Evolutionary conservation across 768 basidiomycete genomes (phyloP), one percentile per base, ranked within the genome.

Genomic region (Arthromyces matolae): DNA sequence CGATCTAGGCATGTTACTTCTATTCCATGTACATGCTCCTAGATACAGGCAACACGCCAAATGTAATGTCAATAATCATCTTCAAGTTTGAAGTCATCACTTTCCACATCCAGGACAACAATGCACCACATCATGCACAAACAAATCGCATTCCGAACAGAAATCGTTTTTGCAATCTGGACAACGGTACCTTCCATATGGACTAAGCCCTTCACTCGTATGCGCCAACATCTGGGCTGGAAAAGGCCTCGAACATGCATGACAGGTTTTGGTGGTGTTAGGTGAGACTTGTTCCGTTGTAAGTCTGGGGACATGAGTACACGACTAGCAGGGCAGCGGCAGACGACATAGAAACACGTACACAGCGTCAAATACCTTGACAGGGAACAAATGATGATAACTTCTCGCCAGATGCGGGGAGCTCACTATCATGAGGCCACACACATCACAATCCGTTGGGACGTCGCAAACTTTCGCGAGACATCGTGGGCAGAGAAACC

Each of bases 391-490:
- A 63, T 94, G 93, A 55, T 93, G 88, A 63, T 94, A 95, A 60
- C 94, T 97, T 58, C 96, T 75, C 28, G 96, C 96, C 46, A 99
- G 76, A 72, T 98, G 96, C 12, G 96, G 95, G 41, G 93, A 93
- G 66, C 89, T 93, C 52, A 99, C 96, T 55, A 99, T 92, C 89
- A 97, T 96, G 56, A 99, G 71, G 7, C 92, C 91, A 57, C 96
- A 99, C 25, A 98, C 86, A 64, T 94, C 88, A 63, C 96, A 99
- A 63, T 98, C 96, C 8, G 95, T 98, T 29, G 96, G 96, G 5
- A 97, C 92, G 60, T 98, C 95, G 75, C 96, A 99, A 27, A 97
- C 78, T 75, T 94, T 91, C 31, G 89, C 83, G 47, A 84, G 77
- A 61, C 96, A 99, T 28, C 96, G 78, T 3, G 96, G 96, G 65